These are phyloP conservation scores for Psidium friedrichsthalianum DNA, from an alignment of 345 rosid genomes.

Conservation along the genomic window DNA sequence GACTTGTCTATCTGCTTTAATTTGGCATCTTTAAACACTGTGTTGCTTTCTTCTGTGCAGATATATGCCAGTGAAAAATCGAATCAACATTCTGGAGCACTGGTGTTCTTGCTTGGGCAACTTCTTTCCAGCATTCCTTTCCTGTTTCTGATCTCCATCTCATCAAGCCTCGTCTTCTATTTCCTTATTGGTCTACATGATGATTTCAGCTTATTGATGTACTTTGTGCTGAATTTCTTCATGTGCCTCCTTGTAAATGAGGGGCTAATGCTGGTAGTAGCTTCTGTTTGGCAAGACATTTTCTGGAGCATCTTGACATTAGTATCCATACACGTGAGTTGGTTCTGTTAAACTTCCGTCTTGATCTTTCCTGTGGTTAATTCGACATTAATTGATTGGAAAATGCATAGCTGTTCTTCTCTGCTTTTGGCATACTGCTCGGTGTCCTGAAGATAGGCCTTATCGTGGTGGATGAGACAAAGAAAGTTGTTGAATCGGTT, in stretches of 20 bases:
- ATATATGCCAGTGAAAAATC: constrained; percentile 75
- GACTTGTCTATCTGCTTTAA: not conserved
- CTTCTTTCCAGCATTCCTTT: constrained; percentile 92
- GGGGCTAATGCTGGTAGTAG: constrained; percentile 64
- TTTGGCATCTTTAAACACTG: not conserved
- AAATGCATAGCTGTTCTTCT: not conserved
- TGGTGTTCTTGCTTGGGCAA: constrained; percentile 83
- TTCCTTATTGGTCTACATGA: constrained; percentile 80
- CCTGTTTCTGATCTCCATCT: constrained; percentile 89
- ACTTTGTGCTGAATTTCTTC: constrained; percentile 95
- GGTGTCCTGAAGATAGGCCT: not conserved
- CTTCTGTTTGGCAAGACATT: constrained; percentile 62
- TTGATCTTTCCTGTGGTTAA: not conserved
- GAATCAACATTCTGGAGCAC: constrained; percentile 85
- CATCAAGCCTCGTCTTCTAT: constrained; percentile 93
- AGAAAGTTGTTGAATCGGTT: not conserved
- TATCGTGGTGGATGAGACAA: not conserved
- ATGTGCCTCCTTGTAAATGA: constrained; percentile 83
- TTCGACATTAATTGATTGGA: not conserved
- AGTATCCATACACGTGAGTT: constrained; percentile 61
- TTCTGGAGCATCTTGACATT: constrained; percentile 69
- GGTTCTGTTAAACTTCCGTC: not conserved
- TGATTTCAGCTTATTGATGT: constrained; percentile 93
- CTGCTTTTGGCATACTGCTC: not conserved
- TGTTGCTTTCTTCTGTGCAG: constrained; percentile 21